Base-by-base conservation (phyloP, 1,139 yeast genomes). In the Hansenula sp. region DNA sequence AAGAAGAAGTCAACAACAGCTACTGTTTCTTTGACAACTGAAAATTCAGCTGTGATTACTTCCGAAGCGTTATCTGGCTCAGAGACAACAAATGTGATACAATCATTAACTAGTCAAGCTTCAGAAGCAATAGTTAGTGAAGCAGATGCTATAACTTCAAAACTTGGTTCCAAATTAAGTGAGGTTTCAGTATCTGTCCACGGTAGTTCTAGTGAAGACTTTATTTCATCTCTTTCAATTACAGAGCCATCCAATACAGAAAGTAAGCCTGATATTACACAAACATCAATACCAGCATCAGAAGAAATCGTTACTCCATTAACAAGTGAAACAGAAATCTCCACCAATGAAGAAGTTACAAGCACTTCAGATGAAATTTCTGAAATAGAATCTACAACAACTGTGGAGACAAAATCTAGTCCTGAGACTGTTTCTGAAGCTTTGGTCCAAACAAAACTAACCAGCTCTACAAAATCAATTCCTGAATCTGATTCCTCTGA, bases 401-500 rank as follows among this genome's bases (percentile, higher is more conserved):
- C n/a, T n/a, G n/a, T n/a, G n/a, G n/a, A n/a, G n/a, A n/a, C n/a
- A n/a, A n/a, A n/a, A n/a, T n/a, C n/a, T n/a, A n/a, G n/a, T n/a
- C n/a, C n/a, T n/a, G n/a, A 22, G 10, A 22, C 24, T 22, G 7
- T 22, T 8, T 22, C 10, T 26, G 29, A 9, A n/a, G 12, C 29
- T 9, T 9, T 9, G 29, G n/a, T 12, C 6, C 8, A 10, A 26
- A 12, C 29, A 9, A n/a, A 12, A n/a, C n/a, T 26, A 6, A 26
- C 29, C 29, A 26, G 12, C 8, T 12, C 14, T 6, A 6, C 14
- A 9, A 26, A 9, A 26, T n/a, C 37, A 16, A 38, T 27, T 17
- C 18, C 39, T 4, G 46, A 36, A 21, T 26, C 44, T 30, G 24
- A 22, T 22, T 22, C 24, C 24, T 8, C 24, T 22, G 24, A 22